These are phyloP conservation scores for Phytophthora capsici DNA, from an alignment of 352 stramenopile species.

Conservation along the genomic window DNA sequence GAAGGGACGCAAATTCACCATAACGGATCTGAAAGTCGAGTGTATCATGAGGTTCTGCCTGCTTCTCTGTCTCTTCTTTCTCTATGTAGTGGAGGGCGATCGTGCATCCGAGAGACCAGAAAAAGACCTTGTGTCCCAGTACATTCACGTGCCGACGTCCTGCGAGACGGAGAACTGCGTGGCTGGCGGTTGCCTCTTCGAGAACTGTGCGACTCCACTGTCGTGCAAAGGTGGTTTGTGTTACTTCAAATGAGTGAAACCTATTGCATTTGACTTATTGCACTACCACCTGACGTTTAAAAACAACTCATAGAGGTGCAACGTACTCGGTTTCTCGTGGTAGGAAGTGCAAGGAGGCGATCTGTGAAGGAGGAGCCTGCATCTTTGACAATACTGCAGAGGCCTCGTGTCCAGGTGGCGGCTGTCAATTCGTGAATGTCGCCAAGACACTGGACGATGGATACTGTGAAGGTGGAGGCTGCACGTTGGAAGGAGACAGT, in stretches of 20 bases:
- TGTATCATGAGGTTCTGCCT: slow-evolving; percentile 18
- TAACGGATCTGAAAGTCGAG: slow-evolving; percentile 4
- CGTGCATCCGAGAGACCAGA: not conserved
- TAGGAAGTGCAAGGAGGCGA: slow-evolving; percentile 57
- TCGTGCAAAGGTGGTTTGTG: slow-evolving; percentile 61
- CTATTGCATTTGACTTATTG: not conserved
- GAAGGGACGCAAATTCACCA: slow-evolving; percentile 13
- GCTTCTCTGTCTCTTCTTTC: slow-evolving; percentile 6
- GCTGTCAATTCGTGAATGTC: slow-evolving; percentile 60
- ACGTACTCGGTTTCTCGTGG: slow-evolving; percentile 35
- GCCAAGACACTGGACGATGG: slow-evolving; percentile 48
- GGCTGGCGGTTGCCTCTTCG: slow-evolving; percentile 58
- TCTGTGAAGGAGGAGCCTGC: slow-evolving; percentile 60
- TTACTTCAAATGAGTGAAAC: slow-evolving; percentile 53
- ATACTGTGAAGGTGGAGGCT: slow-evolving; percentile 64
- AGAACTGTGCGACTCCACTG: slow-evolving; percentile 49
- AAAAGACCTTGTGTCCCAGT: slow-evolving; percentile 38
- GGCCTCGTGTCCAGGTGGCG: slow-evolving; percentile 52
- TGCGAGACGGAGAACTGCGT: slow-evolving; percentile 48
- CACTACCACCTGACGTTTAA: slow-evolving; percentile 6
- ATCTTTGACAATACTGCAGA: slow-evolving; percentile 51
- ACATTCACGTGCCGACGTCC: slow-evolving; percentile 42
- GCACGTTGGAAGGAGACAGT: slow-evolving; percentile 48
- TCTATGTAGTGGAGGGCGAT: slow-evolving; percentile 2
- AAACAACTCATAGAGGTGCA: slow-evolving; percentile 30